These are phyloP conservation scores for Asterophora lycoperdoides DNA, from an alignment of 768 basidiomycete genomes.

Conservation along the genomic window DNA sequence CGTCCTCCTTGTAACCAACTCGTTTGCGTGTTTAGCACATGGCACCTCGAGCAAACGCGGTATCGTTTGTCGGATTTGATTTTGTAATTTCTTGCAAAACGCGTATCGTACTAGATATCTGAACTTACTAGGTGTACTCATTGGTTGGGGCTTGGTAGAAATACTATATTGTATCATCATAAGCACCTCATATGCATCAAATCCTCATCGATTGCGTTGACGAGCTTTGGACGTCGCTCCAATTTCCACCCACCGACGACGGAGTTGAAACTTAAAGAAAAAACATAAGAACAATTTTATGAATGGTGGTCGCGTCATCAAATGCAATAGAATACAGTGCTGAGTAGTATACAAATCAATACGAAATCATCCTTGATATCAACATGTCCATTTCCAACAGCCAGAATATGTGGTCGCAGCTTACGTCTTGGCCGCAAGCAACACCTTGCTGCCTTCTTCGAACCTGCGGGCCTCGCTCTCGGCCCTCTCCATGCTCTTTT, in stretches of 20 bases:
- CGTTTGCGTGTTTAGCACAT: neutral
- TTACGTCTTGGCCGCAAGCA: neutral
- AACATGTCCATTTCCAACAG: too few species aligned
- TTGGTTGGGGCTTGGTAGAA: too few species aligned
- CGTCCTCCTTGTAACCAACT: neutral
- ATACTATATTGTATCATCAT: too few species aligned
- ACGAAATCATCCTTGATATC: neutral
- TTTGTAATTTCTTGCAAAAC: too few species aligned
- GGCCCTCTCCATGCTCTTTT: constrained; percentile 16
- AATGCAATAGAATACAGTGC: constrained; percentile 2
- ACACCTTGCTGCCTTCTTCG: constrained; percentile 11
- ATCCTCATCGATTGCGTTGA: too few species aligned
- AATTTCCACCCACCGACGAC: too few species aligned
- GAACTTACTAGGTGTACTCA: neutral
- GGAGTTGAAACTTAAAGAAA: too few species aligned
- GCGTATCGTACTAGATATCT: too few species aligned
- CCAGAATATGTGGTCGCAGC: too few species aligned
- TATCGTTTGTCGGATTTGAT: constrained; percentile 1
- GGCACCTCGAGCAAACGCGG: constrained; percentile 10
- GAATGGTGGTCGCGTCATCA: neutral
- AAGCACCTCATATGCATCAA: too few species aligned
- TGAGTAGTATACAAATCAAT: neutral
- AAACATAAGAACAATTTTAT: too few species aligned
- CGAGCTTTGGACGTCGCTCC: neutral
- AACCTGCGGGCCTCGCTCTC: constrained; percentile 15